Base-by-base conservation (phyloP, 2,329 filamentous ascomycete genomes). In the Lecanosticta acicola region DNA sequence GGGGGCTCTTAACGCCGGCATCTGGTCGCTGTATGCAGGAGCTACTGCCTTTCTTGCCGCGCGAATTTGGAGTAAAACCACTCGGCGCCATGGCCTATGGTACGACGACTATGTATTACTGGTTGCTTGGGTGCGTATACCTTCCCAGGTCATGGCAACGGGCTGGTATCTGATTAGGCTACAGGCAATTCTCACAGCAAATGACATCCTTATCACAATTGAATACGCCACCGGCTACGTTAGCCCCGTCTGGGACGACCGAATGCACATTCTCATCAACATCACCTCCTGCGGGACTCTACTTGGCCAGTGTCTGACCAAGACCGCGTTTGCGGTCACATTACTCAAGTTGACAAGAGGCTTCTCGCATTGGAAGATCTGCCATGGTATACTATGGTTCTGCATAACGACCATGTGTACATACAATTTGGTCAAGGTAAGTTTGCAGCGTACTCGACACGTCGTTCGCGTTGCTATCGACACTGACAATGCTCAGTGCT, bases 221-320 rank as follows among this genome's bases (percentile, higher is more conserved):
- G 63, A 76, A 47, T 77, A 71, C 45, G 71, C 68, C 4, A 75
- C 69, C 5, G 74, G 73, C 41, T 76, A 76, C 49, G 67, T 74
- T 3, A 58, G 63, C 1, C 58, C 70, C n/a, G 55, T 62, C 14
- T 77, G 74, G 74, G 69, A 72, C 47, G 71, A 75, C 50, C 68
- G 67, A 43, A 76, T 76, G 73, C 72, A 74, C 55, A 75, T 76
- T 51, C 62, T 77, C 45, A 75, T 77, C 65, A 73, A 71, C 53
- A 58, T 67, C 18, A 62, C 61, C 26, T 68, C 66, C 4, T 68
- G 66, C 46, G 65, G 65, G 8, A 69, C 65, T 20, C 55, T 69
- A 2, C 49, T 69, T 11, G 63, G 62, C 36, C 67, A 69, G 48
- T 57, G 65, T 32, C 56, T 63, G 17, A 64, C 62, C 13, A 68